Conservation (phyloP, 179 eudicot species). For the Beta corolliflora region DNA sequence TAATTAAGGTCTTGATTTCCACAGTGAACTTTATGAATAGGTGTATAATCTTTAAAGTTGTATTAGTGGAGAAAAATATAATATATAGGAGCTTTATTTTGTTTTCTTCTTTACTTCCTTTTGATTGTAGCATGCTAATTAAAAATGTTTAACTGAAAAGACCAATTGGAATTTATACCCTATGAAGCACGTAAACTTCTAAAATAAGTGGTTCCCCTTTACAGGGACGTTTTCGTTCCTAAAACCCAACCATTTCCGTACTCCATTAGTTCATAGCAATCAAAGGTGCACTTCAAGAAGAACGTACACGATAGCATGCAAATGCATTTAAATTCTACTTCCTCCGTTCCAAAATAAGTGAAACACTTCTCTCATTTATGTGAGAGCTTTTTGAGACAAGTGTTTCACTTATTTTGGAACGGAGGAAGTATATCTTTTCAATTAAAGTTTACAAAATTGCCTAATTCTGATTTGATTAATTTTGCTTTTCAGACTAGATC, state of each 20-base stretch:
- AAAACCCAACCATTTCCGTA: too few species aligned
- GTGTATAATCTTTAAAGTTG: slow-evolving; percentile 4
- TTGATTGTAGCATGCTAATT: neutral
- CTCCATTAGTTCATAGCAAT: neutral
- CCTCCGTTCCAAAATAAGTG: too few species aligned
- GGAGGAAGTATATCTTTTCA: neutral
- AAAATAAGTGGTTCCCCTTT: too few species aligned
- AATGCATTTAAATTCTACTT: neutral
- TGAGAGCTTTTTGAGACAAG: too few species aligned
- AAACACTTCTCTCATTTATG: too few species aligned
- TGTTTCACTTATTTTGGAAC: too few species aligned
- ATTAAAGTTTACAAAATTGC: neutral
- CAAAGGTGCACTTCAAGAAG: slow-evolving; percentile 4
- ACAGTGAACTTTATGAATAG: slow-evolving; percentile 3
- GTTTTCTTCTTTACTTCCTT: neutral
- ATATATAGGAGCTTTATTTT: neutral
- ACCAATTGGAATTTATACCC: too few species aligned
- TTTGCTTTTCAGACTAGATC: neutral
- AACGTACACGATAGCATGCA: slow-evolving; percentile 25
- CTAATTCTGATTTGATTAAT: neutral
- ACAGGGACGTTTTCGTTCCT: too few species aligned
- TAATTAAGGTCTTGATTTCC: slow-evolving; percentile 10
- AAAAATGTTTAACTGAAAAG: too few species aligned
- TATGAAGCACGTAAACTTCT: too few species aligned
- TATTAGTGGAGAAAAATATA: neutral